Percentiles rank a stretch among this genome's conserved stretches.
phyloP scores from a whole-genome alignment of 305 asterid species.

The Rubia tinctorum region DNA sequence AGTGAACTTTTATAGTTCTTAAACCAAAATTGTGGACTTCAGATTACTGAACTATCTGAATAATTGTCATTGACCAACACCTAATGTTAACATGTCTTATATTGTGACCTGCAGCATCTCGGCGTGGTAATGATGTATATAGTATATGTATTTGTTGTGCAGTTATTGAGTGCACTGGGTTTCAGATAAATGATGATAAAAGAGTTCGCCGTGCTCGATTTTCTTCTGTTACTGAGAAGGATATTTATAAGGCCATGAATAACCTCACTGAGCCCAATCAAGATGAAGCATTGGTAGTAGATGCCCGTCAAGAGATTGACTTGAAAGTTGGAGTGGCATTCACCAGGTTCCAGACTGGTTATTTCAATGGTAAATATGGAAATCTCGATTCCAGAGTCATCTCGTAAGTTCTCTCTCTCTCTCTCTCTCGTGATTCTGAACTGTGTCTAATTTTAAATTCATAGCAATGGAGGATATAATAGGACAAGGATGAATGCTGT shows the following conservation, averaged over 20 bases:
- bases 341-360: conserved; percentile 87
- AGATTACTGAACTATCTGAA: neutral
- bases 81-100: neutral
- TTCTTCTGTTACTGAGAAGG: conserved; percentile 90
- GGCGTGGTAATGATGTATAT: neutral
- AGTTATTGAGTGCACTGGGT: conserved; percentile 81
- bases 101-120: neutral
- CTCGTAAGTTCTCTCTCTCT: conserved; percentile 54
- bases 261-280: conserved; percentile 73
- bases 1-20: neutral
- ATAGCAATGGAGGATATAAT: neutral
- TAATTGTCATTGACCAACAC: neutral
- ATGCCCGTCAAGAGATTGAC: conserved; percentile 96
- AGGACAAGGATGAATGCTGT: neutral
- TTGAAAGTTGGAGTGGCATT: conserved; percentile 97
- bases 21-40: neutral
- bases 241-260: conserved; percentile 72
- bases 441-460: neutral
- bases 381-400: conserved; percentile 95
- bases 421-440: neutral
- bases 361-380: conserved; percentile 94
- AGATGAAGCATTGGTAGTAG: conserved; percentile 88
- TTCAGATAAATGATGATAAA: conserved; percentile 53
- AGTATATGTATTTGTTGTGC: conserved; percentile 25
- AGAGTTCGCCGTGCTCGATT: conserved; percentile 79